Percentiles rank a stretch among this genome's conserved stretches.
phyloP scores from a whole-genome alignment of 345 rosid species.

The Populus simonii region DNA sequence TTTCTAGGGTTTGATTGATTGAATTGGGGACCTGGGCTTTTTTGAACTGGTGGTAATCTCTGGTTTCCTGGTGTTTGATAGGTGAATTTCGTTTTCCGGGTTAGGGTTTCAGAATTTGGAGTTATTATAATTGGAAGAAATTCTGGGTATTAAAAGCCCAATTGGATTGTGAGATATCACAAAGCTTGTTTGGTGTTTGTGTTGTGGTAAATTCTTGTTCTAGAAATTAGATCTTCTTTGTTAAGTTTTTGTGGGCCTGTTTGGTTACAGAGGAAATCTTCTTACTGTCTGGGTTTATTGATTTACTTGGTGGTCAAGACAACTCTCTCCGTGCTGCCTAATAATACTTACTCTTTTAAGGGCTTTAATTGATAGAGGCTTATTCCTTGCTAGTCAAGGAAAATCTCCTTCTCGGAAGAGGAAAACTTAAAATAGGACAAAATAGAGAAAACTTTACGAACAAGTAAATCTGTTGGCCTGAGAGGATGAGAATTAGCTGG shows the following conservation, averaged over 20 bases:
- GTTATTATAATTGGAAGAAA: background rate
- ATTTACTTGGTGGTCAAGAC: slow-evolving; percentile 1
- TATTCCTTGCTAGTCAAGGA: background rate
- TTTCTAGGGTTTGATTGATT: background rate
- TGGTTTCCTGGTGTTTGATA: background rate
- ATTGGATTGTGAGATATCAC: background rate
- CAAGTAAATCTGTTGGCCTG: background rate
- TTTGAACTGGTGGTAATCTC: background rate
- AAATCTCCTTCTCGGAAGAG: background rate
- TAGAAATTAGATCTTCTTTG: background rate
- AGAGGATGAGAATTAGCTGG: background rate
- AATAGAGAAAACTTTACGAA: background rate
- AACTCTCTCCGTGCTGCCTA: background rate
- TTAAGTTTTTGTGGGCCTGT: background rate
- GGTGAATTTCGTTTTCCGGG: background rate
- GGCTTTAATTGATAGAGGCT: background rate
- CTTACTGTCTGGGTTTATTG: background rate
- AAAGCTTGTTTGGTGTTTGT: background rate
- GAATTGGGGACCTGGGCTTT: background rate
- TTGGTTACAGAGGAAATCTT: background rate
- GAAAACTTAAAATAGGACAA: background rate
- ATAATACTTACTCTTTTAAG: background rate
- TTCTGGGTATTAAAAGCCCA: background rate
- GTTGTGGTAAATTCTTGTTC: background rate
- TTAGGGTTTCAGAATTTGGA: background rate